Conservation (phyloP, 768 basidiomycete genomes). For the Boletus reticuloceps region DNA sequence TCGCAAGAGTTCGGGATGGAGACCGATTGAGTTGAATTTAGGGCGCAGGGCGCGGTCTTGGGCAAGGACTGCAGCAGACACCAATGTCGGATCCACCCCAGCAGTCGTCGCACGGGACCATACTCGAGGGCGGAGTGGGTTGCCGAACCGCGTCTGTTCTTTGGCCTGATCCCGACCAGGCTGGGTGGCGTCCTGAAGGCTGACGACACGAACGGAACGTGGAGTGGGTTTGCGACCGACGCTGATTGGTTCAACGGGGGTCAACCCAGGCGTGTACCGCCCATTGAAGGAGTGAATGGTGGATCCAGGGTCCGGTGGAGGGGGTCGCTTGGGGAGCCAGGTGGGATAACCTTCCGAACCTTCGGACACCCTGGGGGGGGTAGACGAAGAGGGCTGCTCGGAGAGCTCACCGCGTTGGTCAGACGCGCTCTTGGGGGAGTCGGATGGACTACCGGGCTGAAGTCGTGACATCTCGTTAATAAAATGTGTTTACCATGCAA, state of each 20-base stretch:
- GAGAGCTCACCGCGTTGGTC: conserved; percentile 30
- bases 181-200: conserved; percentile 51
- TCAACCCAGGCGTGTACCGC: conserved; percentile 31
- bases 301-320: conserved; percentile 71
- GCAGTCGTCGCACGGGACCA: conserved; percentile 59
- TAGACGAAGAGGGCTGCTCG: conserved; percentile 35
- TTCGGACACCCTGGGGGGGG: conserved; percentile 37
- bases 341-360: conserved; percentile 73
- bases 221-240: conserved; percentile 79
- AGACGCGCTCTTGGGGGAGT: conserved; percentile 31
- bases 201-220: conserved; percentile 80
- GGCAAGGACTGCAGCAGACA: conserved; percentile 36
- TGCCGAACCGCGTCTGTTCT: conserved; percentile 46
- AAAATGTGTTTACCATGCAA: conserved; percentile 29
- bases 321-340: conserved; percentile 80
- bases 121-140: conserved; percentile 43
- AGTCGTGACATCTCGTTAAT: conserved; percentile 39
- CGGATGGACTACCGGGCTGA: conserved; percentile 28
- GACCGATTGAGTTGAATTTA: conserved; percentile 60
- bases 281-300: conserved; percentile 60
- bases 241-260: conserved; percentile 26
- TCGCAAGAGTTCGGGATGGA: conserved; percentile 67
- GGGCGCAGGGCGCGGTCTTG: conserved; percentile 47
- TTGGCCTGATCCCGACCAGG: conserved; percentile 45
- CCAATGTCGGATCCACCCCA: conserved; percentile 40